These are phyloP conservation scores for Rhizophora mangle DNA, from an alignment of 345 rosid genomes.

Conservation along the genomic window DNA sequence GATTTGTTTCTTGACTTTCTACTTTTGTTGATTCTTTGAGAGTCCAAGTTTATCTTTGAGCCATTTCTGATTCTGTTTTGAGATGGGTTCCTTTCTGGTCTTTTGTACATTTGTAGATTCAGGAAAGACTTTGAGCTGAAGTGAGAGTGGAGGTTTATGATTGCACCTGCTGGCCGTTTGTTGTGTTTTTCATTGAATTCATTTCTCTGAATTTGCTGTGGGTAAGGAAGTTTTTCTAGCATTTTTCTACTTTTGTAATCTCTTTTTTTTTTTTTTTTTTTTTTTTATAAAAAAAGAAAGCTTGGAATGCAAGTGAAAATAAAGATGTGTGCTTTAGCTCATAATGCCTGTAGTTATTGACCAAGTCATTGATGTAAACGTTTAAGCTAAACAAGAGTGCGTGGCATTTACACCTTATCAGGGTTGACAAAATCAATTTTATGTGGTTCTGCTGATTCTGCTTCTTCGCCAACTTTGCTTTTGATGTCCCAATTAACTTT, in stretches of 20 bases:
- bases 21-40: conserved; percentile 27
- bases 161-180: conserved; percentile 32
- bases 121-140: conserved; percentile 32
- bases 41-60: conserved; percentile 18
- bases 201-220: conserved; percentile 49
- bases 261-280: conserved; percentile 14
- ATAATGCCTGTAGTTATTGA: no score
- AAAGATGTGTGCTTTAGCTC: conserved; percentile 26
- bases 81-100: conserved; percentile 21
- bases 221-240: conserved; percentile 44
- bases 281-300: no score
- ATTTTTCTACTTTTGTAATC: conserved; percentile 10
- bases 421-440: background rate
- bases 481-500: background rate
- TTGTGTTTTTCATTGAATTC: conserved; percentile 37
- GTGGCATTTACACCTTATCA: background rate
- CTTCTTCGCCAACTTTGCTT: background rate
- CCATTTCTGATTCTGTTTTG: conserved; percentile 26
- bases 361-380: background rate
- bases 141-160: conserved; percentile 26
- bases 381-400: background rate
- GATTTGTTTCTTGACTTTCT: conserved; percentile 27
- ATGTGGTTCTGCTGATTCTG: background rate
- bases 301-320: conserved; percentile 78
- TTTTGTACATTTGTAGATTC: conserved; percentile 21